Evolutionary conservation across 768 basidiomycete genomes (phyloP), one percentile per base, ranked within the genome.

Genomic region (Lactifluus subvellereus): DNA sequence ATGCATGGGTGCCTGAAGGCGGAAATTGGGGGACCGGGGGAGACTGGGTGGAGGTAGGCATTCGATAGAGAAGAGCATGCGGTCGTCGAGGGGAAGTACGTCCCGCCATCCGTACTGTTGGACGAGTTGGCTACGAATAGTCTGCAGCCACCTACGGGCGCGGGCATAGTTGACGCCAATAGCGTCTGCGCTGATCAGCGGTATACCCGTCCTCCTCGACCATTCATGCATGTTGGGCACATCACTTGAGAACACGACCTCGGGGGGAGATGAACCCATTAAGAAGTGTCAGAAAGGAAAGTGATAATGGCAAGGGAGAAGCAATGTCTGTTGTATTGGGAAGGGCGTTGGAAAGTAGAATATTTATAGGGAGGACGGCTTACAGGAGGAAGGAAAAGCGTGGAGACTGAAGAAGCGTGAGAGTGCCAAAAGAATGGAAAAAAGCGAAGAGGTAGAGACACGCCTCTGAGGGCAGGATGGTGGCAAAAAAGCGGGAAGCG

Each of bases 221-320:
- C 90, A 93, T 62, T 80, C 85, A 74, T 91, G 88, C 86, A 93
- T 89, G 72, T 87, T 85, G 61, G 79, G 79, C 72, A 92, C 87
- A 70, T 89, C 85, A 73, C 84, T 85, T 66, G 87, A 89, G 72
- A 91, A 92, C 64, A 87, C 80, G 73, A 91, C 83, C 70, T 89
- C 79, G 45, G 80, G 82, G 48, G 74, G 71, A 38, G 72, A 67
- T 55, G 69, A 71, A 48, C 68, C 58, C 72, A 72, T 73, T 48
- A 65, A 53, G 65, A 66, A n/a, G 50, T 38, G 53, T 65, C 11
- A 54, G 59, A 61, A 61, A 66, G 47, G 42, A 65, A 38, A 53
- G 60, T 61, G 65, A 59, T 60, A 60, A 58, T 63, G 59, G 66
- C 48, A 62, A 67, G 38, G 57, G 55, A 62, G 47, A 57, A 40